Evolutionary conservation across 2,329 filamentous ascomycete species (phyloP).

Genomic region (Fusarium drepaniforme): DNA sequence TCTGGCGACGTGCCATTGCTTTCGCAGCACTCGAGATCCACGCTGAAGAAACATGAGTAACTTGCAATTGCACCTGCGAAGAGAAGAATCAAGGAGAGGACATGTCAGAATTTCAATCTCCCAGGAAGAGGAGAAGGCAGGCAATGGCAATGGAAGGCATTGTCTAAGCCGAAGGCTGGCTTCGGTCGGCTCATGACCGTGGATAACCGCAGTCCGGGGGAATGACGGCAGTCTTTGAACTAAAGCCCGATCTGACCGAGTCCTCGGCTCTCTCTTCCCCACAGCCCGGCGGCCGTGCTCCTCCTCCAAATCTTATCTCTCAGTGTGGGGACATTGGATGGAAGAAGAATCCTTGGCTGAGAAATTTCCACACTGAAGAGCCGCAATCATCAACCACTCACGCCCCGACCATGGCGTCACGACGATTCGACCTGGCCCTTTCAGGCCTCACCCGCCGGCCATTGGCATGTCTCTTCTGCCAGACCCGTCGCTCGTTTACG

Average conservation of each 20-base stretch:
- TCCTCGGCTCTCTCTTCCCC: constrained; percentile 36
- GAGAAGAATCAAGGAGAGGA: constrained; percentile 30
- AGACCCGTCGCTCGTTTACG: constrained; percentile 63
- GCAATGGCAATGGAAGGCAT: constrained; percentile 27
- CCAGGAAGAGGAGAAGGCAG: constrained; percentile 36
- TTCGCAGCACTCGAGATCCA: constrained; percentile 62
- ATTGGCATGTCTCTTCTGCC: constrained; percentile 62
- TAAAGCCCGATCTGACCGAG: constrained; percentile 38
- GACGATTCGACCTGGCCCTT: constrained; percentile 47
- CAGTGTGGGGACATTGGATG: constrained; percentile 14
- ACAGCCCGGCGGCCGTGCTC: constrained; percentile 38
- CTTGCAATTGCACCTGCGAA: constrained; percentile 28
- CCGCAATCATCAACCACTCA: constrained; percentile 10
- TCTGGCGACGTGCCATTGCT: constrained; percentile 63
- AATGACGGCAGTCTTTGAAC: constrained; percentile 33
- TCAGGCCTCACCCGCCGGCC: constrained; percentile 47
- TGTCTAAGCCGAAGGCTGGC: constrained; percentile 49
- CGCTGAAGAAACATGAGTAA: constrained; percentile 67
- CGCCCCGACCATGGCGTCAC: constrained; percentile 46
- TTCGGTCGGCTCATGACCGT: constrained; percentile 48
- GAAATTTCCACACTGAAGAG: constrained; percentile 38
- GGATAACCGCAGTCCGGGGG: constrained; percentile 54
- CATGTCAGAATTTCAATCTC: constrained; percentile 27
- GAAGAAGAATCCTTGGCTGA: neutral
- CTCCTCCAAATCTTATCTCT: constrained; percentile 15